Percentiles rank a stretch among this genome's conserved stretches.
These are phyloP conservation scores for Eleusine coracana DNA, from an alignment of 176 grass and related monocot species.

Conservation along the genomic window DNA sequence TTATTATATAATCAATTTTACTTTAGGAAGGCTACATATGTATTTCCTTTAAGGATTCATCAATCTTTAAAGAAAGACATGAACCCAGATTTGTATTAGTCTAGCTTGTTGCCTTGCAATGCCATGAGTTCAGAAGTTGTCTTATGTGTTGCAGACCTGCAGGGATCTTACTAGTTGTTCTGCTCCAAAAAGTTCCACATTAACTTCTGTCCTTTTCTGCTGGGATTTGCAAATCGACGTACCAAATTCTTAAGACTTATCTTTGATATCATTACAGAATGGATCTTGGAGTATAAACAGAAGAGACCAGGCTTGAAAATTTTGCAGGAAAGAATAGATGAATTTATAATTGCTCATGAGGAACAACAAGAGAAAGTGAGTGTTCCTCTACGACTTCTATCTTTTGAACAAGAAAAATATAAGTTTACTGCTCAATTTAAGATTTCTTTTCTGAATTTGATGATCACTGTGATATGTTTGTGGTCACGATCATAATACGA, in stretches of 20 bases:
- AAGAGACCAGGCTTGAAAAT: slow-evolving; percentile 70
- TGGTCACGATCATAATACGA: not conserved
- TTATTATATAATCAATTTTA: not conserved
- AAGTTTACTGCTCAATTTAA: slow-evolving; percentile 4
- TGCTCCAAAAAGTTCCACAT: slow-evolving; percentile 6
- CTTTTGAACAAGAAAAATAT: slow-evolving; percentile 14
- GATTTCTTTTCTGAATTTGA: slow-evolving; percentile 18
- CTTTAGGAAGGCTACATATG: not conserved
- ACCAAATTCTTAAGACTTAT: slow-evolving; percentile 24
- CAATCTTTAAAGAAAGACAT: not conserved
- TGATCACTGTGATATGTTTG: not conserved
- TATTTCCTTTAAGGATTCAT: not conserved
- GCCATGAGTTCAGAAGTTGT: not conserved
- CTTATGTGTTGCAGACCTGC: not conserved
- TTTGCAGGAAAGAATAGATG: slow-evolving; percentile 87
- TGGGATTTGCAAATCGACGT: slow-evolving; percentile 23
- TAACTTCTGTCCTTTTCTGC: not conserved
- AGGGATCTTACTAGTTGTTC: slow-evolving; percentile 10
- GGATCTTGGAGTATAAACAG: slow-evolving; percentile 81
- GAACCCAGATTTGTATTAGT: not conserved
- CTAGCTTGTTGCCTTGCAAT: slow-evolving; percentile 2
- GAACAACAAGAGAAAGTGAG: slow-evolving; percentile 78
- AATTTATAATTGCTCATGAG: slow-evolving; percentile 82
- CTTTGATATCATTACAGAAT: slow-evolving; percentile 58
- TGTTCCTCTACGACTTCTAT: slow-evolving; percentile 1